phyloP scores from a whole-genome alignment of 768 basidiomycete genomes.

The Daedaleopsis nitida region DNA sequence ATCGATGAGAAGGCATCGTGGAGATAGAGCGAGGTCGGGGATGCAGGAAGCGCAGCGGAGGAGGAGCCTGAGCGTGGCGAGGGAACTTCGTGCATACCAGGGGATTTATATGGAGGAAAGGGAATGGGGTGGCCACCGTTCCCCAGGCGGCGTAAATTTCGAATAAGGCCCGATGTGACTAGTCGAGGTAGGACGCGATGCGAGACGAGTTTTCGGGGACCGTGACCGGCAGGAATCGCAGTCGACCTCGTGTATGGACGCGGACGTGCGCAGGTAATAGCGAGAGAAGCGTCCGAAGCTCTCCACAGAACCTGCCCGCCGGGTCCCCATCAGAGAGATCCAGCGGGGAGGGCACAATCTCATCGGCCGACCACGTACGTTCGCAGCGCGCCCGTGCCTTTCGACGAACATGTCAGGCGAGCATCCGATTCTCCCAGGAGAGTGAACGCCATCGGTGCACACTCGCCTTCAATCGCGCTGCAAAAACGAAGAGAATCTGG shows the following conservation, averaged over 20 bases:
- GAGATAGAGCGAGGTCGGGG: slow-evolving; percentile 13
- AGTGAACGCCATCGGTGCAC: not conserved
- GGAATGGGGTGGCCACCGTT: too few species aligned
- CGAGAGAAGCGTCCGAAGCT: not conserved
- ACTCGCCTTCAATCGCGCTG: not conserved
- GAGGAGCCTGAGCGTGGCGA: slow-evolving; percentile 5
- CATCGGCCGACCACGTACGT: not conserved
- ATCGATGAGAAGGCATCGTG: slow-evolving; percentile 15
- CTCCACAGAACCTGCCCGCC: not conserved
- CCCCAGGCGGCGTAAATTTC: not conserved
- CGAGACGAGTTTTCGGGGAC: slow-evolving; percentile 3
- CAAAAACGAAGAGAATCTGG: slow-evolving; percentile 8
- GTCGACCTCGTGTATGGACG: not conserved
- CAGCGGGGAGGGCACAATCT: not conserved
- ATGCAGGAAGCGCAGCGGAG: slow-evolving; percentile 2
- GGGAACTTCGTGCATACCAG: not conserved
- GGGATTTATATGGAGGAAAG: slow-evolving; percentile 2
- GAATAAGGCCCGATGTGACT: not conserved
- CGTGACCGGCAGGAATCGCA: not conserved
- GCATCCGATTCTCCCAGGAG: slow-evolving; percentile 2
- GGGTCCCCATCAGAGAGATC: not conserved
- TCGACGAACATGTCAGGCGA: not conserved
- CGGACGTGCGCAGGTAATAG: not conserved
- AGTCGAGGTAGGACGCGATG: not conserved
- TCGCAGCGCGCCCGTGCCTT: not conserved